Base-by-base conservation (phyloP, 2,329 filamentous ascomycete genomes). In the Cladosporium halotolerans region DNA sequence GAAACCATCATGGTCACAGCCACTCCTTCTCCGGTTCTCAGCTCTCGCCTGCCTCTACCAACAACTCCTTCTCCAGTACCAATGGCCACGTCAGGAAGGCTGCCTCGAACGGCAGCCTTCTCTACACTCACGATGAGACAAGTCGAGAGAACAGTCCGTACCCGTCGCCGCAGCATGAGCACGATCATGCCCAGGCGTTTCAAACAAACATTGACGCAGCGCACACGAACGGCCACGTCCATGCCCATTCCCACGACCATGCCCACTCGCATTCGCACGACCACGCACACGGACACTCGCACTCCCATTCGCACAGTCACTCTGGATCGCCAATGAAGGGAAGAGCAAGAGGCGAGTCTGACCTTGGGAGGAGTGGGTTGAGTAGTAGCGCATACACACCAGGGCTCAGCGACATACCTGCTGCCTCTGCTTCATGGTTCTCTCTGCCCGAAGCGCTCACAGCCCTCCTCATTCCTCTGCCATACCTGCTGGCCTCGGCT, bases 391-490 rank as follows among this genome's bases (percentile, higher is more conserved):
- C 56, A 55, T 60, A 62, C 39, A 52, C 55, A 32, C 58, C 60
- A 16, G 50, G 54, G 4, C 39, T 64, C 39, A 48, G 45, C 11
- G 60, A 54, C 18, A 50, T 59, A 42, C 56, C 53, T 9, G 40
- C 60, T 31, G 60, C 58, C 9, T 59, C 53, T 18, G 42, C 56
- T 8, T 59, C 60, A 48, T 66, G 61, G 60, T 65, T 67, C 55
- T 65, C 64, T 10, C 72, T 76, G 13, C 67, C 72, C 23, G 77
- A 81, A 62, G 65, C 74, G 4, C 57, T 79, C 53, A 76, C 76
- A 4, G 77, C 76, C 19, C 59, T 79, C 51, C 66, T 81, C 31
- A 66, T 79, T 23, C 74, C 75, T 7, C 66, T 78, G 23, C 76
- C 76, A 5, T 78, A 71, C 54, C 58, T 78, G 50, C 66, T 78